Conservation (phyloP, 805 yeast species). For the Wickerhamiella domercqiae region DNA sequence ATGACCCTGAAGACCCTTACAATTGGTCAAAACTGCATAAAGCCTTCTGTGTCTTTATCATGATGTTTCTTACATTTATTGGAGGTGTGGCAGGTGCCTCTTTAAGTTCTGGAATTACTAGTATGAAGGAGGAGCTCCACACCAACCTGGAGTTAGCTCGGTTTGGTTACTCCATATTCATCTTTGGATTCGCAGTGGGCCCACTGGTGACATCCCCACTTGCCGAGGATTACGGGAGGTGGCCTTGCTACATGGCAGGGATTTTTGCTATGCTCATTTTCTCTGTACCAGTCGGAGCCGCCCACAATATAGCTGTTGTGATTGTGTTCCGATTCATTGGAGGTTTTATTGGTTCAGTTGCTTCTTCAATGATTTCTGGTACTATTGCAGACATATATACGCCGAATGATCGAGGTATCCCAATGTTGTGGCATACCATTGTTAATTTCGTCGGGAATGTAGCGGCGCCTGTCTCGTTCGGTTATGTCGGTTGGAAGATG, state of each 20-base stretch:
- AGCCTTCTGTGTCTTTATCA: slow-evolving; percentile 40
- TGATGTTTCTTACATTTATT: slow-evolving; percentile 60
- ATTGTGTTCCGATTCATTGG: slow-evolving; percentile 49
- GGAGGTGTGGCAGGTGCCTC: slow-evolving; percentile 90
- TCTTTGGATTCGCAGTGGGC: slow-evolving; percentile 49
- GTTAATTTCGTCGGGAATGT: slow-evolving; percentile 51
- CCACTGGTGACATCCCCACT: slow-evolving; percentile 44
- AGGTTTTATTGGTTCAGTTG: slow-evolving; percentile 61
- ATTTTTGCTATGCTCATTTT: slow-evolving; percentile 34
- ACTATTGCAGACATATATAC: slow-evolving; percentile 53
- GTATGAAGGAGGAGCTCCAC: slow-evolving; percentile 55
- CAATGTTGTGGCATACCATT: slow-evolving; percentile 49
- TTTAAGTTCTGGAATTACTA: slow-evolving; percentile 68
- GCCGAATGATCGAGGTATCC: slow-evolving; percentile 44
- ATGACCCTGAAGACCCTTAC: slow-evolving; percentile 81
- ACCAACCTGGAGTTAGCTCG: slow-evolving; percentile 46
- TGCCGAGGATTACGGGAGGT: slow-evolving; percentile 43
- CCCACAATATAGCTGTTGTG: slow-evolving; percentile 44
- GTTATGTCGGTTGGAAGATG: slow-evolving; percentile 42
- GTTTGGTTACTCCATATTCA: slow-evolving; percentile 39
- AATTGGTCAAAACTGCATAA: slow-evolving; percentile 46
- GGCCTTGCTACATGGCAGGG: slow-evolving; percentile 27
- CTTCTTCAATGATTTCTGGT: slow-evolving; percentile 63
- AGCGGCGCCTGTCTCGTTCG: slow-evolving; percentile 46
- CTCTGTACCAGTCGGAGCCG: slow-evolving; percentile 29